Evolutionary conservation across 2,329 filamentous ascomycete genomes (phyloP).

Genomic region (Pestalotiopsis sp.): DNA sequence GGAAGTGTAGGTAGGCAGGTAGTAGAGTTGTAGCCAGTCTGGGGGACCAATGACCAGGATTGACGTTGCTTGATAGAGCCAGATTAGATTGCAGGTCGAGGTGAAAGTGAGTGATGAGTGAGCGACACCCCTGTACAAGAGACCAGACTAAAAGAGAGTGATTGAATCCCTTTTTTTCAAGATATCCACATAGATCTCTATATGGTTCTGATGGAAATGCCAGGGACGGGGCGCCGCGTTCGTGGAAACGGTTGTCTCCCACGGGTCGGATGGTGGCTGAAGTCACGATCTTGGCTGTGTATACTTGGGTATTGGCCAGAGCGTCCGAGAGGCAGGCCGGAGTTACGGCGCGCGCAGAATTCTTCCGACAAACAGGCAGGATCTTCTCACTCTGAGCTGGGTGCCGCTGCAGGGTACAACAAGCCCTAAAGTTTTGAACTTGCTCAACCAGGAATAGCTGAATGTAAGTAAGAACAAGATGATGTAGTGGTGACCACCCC

Average conservation of each 20-base stretch:
- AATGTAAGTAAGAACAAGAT: conserved; percentile 2
- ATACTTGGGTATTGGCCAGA: conserved; percentile 3
- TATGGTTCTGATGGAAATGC: not conserved
- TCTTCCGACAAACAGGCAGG: conserved; percentile 10
- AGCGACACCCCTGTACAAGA: not conserved
- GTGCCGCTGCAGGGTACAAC: conserved; percentile 8
- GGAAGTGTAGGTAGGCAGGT: not conserved
- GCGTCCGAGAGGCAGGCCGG: not conserved
- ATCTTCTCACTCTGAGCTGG: conserved; percentile 1
- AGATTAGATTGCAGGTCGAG: conserved; percentile 3
- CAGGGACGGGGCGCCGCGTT: not conserved
- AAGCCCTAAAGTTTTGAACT: conserved; percentile 9
- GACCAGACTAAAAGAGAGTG: not conserved
- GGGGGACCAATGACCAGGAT: conserved; percentile 10
- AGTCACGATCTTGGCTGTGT: conserved; percentile 9
- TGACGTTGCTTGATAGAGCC: not conserved
- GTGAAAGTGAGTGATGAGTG: not conserved
- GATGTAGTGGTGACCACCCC: conserved; percentile 9
- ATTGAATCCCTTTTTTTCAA: not conserved
- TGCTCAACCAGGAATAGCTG: conserved; percentile 15
- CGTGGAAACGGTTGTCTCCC: not conserved
- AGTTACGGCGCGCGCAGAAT: conserved; percentile 5
- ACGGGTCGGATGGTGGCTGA: conserved; percentile 1
- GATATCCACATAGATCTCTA: conserved; percentile 2
- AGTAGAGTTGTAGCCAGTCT: conserved; percentile 4